phyloP scores from a whole-genome alignment of 768 basidiomycete species.

The Trametes cinnabarina region DNA sequence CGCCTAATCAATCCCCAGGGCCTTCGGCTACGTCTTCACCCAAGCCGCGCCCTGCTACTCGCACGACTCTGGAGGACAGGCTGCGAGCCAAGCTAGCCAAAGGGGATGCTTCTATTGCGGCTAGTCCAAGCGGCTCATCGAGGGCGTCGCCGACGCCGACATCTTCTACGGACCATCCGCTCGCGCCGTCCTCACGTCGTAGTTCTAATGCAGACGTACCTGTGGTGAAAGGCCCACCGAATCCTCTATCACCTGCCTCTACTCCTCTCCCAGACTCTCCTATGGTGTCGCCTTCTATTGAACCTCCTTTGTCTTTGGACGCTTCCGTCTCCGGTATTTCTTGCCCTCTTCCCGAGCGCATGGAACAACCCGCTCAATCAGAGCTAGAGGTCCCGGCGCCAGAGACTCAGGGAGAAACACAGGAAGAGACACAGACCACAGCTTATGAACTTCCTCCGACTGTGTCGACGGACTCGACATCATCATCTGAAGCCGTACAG shows the following conservation, averaged over 20 bases:
- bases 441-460: too few species aligned
- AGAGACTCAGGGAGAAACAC: not conserved
- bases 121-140: constrained; percentile 41
- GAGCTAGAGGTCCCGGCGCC: not conserved
- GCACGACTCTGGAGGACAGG: constrained; percentile 72
- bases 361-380: not conserved
- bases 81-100: constrained; percentile 64
- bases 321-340: not conserved
- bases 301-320: constrained; percentile 5
- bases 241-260: constrained; percentile 26
- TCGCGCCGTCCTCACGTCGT: constrained; percentile 18
- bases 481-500: too few species aligned
- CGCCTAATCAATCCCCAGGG: constrained; percentile 28
- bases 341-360: not conserved
- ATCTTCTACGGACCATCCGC: constrained; percentile 30
- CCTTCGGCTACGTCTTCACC: constrained; percentile 12
- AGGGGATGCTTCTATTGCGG: constrained; percentile 50
- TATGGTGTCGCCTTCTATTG: not conserved
- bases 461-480: too few species aligned
- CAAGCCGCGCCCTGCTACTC: constrained; percentile 28
- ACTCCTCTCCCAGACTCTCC: constrained; percentile 40
- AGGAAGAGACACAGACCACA: too few species aligned
- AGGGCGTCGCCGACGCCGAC: constrained; percentile 42
- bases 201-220: constrained; percentile 9
- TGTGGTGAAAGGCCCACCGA: constrained; percentile 15